phyloP scores from a whole-genome alignment of 441 rosid species.

The Biscutella laevigata region DNA sequence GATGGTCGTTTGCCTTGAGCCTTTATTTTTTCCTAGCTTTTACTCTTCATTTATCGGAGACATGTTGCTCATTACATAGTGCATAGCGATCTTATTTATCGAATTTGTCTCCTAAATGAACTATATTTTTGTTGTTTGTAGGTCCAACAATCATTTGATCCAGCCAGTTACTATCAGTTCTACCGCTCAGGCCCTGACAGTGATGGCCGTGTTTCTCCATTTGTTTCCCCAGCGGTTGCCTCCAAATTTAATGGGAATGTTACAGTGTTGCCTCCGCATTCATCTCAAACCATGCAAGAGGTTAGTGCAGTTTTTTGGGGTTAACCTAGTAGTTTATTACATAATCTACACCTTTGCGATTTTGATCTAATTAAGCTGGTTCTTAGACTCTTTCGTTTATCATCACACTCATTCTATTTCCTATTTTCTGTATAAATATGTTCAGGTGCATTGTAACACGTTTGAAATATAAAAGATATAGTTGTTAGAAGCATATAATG shows the following conservation, averaged over 20 bases:
- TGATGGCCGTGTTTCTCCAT: conserved; percentile 81
- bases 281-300: conserved; percentile 82
- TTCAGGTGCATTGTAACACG: neutral
- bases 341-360: neutral
- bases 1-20: neutral
- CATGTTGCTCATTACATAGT: conserved; percentile 6
- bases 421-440: neutral
- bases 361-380: neutral
- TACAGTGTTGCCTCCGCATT: conserved; percentile 58
- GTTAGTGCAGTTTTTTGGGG: conserved; percentile 32
- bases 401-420: too few species aligned
- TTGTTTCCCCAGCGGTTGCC: conserved; percentile 58
- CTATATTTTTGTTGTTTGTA: conserved; percentile 30
- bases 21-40: conserved; percentile 2
- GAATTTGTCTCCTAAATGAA: conserved; percentile 16
- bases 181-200: conserved; percentile 62
- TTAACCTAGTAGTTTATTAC: conserved; percentile 2
- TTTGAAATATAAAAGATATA: neutral
- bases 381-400: neutral
- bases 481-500: neutral
- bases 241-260: conserved; percentile 75
- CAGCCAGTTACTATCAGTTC: conserved; percentile 69
- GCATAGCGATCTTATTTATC: conserved; percentile 5
- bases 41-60: conserved; percentile 9
- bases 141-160: conserved; percentile 84